These are phyloP conservation scores for Penicillium capsulatum DNA, from an alignment of 2,329 filamentous ascomycete genomes.

Conservation along the genomic window DNA sequence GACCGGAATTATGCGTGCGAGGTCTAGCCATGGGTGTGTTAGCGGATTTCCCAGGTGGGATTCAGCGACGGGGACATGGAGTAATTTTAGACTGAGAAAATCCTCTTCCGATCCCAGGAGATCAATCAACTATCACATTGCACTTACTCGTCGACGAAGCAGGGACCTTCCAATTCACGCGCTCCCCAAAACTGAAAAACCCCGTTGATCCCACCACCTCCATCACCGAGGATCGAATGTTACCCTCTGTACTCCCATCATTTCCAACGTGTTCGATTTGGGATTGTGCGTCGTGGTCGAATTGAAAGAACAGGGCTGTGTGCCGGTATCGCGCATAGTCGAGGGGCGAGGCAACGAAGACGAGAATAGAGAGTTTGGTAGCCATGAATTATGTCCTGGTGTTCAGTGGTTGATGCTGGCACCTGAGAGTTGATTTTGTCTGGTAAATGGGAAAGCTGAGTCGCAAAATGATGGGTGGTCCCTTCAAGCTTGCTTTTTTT, in stretches of 20 bases:
- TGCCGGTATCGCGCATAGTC: conserved; percentile 23
- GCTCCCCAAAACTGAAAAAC: conserved; percentile 14
- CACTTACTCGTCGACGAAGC: conserved; percentile 8
- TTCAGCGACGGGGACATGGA: no score
- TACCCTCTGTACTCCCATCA: conserved; percentile 4
- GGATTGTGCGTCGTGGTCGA: conserved; percentile 1
- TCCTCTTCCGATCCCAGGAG: no score
- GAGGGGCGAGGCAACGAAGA: conserved; percentile 19
- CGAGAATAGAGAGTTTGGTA: conserved; percentile 16
- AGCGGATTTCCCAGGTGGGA: no score
- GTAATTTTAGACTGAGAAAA: no score
- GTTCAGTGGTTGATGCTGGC: no score
- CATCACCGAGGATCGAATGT: conserved; percentile 9
- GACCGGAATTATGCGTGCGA: conserved; percentile 9
- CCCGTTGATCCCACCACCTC: conserved; percentile 16
- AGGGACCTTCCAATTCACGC: conserved; percentile 10
- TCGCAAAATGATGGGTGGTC: no score
- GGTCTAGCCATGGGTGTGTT: conserved; percentile 1
- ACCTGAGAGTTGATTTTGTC: no score
- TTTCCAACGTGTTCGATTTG: no score
- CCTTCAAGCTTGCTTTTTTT: no score
- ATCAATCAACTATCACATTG: no score
- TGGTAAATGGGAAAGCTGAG: no score
- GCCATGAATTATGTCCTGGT: conserved; percentile 10
- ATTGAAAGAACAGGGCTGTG: conserved; percentile 17